phyloP scores from a whole-genome alignment of 352 stramenopile genomes.

The Globisporangium emineosum region DNA sequence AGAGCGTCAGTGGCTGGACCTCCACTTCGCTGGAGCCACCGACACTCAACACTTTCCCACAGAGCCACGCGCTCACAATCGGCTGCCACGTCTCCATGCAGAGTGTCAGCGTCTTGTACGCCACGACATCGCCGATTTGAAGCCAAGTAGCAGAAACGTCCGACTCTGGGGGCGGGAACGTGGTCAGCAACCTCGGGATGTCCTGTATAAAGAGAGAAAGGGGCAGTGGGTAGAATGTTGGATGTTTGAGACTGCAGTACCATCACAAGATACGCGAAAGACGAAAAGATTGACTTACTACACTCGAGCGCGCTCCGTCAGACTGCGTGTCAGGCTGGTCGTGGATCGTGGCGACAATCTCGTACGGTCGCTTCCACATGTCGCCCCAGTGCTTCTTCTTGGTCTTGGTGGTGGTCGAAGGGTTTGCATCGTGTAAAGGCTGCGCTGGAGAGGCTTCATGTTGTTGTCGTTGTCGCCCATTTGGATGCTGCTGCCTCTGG shows the following conservation, averaged over 20 bases:
- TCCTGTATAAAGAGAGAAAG: conserved; percentile 19
- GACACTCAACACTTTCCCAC: conserved; percentile 31
- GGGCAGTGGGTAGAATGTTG: background rate
- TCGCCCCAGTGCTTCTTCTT: conserved; percentile 36
- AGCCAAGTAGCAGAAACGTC: conserved; percentile 16
- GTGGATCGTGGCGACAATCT: conserved; percentile 65
- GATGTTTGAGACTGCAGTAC: background rate
- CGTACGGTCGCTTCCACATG: conserved; percentile 78
- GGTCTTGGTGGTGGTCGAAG: background rate
- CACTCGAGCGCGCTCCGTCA: background rate
- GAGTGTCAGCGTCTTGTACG: conserved; percentile 73
- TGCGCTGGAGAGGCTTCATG: background rate
- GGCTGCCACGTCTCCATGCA: conserved; percentile 80
- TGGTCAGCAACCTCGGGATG: conserved; percentile 25
- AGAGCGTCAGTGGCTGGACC: conserved; percentile 8
- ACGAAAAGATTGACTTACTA: background rate
- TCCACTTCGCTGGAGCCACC: background rate
- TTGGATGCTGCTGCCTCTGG: background rate
- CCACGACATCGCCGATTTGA: conserved; percentile 47
- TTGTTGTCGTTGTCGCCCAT: background rate
- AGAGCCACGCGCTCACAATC: conserved; percentile 63
- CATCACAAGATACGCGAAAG: background rate
- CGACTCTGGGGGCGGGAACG: conserved; percentile 22
- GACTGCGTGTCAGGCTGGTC: conserved; percentile 19
- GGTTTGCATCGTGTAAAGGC: background rate